Evolutionary conservation across 768 basidiomycete species (phyloP).

Genomic region (Mrakia blollopis): DNA sequence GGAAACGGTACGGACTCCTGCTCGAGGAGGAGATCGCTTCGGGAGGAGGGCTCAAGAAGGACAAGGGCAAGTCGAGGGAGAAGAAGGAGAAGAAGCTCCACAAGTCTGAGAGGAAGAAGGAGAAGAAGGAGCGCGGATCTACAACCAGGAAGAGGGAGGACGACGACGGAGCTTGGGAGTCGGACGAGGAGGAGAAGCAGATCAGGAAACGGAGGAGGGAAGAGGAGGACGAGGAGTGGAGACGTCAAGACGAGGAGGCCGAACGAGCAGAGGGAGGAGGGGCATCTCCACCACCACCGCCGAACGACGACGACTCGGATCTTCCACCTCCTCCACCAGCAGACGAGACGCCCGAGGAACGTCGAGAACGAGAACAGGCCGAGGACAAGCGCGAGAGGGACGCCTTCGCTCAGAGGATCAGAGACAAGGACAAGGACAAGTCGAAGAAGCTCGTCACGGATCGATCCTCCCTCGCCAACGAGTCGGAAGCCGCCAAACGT

Average conservation of each 20-base stretch:
- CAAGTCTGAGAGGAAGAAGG: slow-evolving; percentile 31
- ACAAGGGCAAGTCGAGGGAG: slow-evolving; percentile 49
- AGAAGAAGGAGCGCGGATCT: slow-evolving; percentile 37
- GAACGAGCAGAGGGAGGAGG: too few species aligned
- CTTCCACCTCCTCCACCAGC: slow-evolving; percentile 37
- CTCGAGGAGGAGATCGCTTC: slow-evolving; percentile 64
- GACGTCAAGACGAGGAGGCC: slow-evolving; percentile 14
- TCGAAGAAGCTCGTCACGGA: slow-evolving; percentile 91
- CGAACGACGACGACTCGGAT: slow-evolving; percentile 32
- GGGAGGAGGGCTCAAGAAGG: slow-evolving; percentile 46
- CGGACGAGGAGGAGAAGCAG: slow-evolving; percentile 48
- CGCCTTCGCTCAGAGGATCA: slow-evolving; percentile 84
- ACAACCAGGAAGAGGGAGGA: slow-evolving; percentile 66
- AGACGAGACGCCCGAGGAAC: slow-evolving; percentile 64
- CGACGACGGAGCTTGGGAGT: slow-evolving; percentile 48
- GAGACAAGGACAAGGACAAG: slow-evolving; percentile 71
- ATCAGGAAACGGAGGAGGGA: slow-evolving; percentile 27
- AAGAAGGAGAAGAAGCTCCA: slow-evolving; percentile 49
- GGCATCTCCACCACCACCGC: slow-evolving; percentile 11
- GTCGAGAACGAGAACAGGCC: slow-evolving; percentile 65
- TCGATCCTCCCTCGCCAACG: slow-evolving; percentile 71
- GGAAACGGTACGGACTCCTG: slow-evolving; percentile 73
- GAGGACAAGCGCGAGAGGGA: slow-evolving; percentile 83
- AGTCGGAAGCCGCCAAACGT: slow-evolving; percentile 75
- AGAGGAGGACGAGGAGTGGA: slow-evolving; percentile 25